Base-by-base conservation (phyloP, 2,329 filamentous ascomycete genomes). In the Graphilbum sp. region DNA sequence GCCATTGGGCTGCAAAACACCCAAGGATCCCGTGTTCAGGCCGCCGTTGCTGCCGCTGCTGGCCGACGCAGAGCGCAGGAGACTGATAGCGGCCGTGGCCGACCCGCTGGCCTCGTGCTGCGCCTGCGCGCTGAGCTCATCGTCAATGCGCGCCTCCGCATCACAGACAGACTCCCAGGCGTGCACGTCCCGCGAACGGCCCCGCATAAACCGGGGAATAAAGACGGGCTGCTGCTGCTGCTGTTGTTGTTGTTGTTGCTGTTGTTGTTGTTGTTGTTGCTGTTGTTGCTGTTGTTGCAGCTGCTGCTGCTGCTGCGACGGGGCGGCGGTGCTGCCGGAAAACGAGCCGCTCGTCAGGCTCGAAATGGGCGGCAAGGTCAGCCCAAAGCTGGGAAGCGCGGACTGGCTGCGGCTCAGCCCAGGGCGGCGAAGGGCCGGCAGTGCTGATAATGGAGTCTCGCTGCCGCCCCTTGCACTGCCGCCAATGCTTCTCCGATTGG, bases 111-210 rank as follows among this genome's bases (percentile, higher is more conserved):
- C 73, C 52, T 92, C 84, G 47, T 83, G 76, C 57, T 88, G 80
- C 10, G 82, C 81, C 47, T 84, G 79, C n/a, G 72, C 72, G 18
- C 79, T 86, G 39, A 94, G 62, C 46, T 85, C 81, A 50, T 85
- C 54, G 65, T 58, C 83, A 12, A 45, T 34, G 32, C 80, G 76
- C 37, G 72, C 62, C 46, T 90, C 82, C 8, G 78, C 76, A 52
- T 93, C 84, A 50, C 84, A 88, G 60, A 82, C 87, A 41, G 85
- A 85, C 51, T 93, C 84, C 88, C 88, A 95, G 7, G 80, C 82
- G 36, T 86, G 76, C 16, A 86, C 83, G 54, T 95, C 83, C 39
- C 84, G 76, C 41, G 87, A 94, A 40, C 88, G 72, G 39, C 83
- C 83, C 40, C 77, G 75, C 25, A 62, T 60, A 16, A 78, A 60